Evolutionary conservation across 768 basidiomycete genomes (phyloP).

Genomic region (Dictyophora rubrovolvata): DNA sequence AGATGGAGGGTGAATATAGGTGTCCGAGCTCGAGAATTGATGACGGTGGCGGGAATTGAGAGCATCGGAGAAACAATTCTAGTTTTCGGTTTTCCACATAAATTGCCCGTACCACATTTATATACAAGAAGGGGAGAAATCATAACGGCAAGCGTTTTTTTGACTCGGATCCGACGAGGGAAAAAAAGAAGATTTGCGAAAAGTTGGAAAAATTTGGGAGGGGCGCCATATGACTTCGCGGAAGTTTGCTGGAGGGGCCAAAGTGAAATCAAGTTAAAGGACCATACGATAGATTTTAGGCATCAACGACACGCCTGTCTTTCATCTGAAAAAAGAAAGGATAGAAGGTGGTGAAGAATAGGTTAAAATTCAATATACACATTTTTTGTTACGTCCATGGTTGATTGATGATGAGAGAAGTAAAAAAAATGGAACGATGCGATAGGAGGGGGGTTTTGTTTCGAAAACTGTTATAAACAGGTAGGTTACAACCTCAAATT

Average conservation of each 20-base stretch:
- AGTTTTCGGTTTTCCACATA: not conserved
- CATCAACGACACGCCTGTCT: not conserved
- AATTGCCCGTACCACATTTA: not conserved
- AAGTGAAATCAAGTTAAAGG: not conserved
- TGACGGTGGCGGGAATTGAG: no score
- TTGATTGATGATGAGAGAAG: not conserved
- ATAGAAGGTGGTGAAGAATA: not conserved
- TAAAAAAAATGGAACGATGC: not conserved
- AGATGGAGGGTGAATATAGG: no score
- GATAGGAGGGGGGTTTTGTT: no score
- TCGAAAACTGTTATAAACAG: no score
- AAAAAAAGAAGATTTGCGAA: not conserved
- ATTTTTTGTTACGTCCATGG: not conserved
- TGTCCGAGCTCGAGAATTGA: no score
- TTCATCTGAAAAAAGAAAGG: not conserved
- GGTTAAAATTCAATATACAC: not conserved
- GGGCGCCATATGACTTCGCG: not conserved
- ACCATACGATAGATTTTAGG: not conserved
- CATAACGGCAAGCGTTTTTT: not conserved
- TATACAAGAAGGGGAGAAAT: not conserved
- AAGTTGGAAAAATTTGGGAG: not conserved
- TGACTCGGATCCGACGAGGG: not conserved
- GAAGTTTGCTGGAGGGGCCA: not conserved
- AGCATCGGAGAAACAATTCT: no score
- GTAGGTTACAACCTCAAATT: conserved; percentile 51